Percentiles rank a stretch among this genome's conserved stretches.
phyloP scores from a whole-genome alignment of 2,329 filamentous ascomycete genomes.

The Stagonosporopsis vannaccii region DNA sequence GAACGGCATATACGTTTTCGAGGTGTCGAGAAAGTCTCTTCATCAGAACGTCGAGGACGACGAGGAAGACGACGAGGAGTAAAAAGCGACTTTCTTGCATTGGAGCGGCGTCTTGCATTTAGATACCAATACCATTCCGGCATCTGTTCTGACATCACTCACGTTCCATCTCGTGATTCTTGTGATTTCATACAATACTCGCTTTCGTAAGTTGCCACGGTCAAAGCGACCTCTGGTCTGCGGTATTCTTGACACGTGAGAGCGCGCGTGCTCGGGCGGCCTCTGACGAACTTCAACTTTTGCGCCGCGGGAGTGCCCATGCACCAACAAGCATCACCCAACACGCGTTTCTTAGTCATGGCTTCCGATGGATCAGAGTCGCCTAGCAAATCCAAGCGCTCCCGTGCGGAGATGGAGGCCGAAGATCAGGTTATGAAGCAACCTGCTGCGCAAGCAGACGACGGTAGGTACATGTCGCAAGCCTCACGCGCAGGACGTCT shows the following conservation, averaged over 20 bases:
- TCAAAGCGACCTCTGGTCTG: too few relatives aligned
- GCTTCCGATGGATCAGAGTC: conserved; percentile 30
- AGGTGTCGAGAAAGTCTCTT: conserved; percentile 64
- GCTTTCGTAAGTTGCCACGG: too few relatives aligned
- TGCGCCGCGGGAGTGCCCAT: conserved; percentile 9
- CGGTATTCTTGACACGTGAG: conserved; percentile 29
- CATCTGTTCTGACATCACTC: conserved; percentile 16
- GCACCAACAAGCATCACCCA: conserved; percentile 12
- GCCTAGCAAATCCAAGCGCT: conserved; percentile 35
- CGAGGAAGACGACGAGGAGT: conserved; percentile 8
- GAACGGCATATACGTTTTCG: conserved; percentile 89
- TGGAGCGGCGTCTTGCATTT: conserved; percentile 22
- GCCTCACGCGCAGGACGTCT: conserved; percentile 21
- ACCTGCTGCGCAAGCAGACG: conserved; percentile 20
- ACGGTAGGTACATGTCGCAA: conserved; percentile 18
- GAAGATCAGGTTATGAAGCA: conserved; percentile 20
- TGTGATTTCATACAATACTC: not conserved
- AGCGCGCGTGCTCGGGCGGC: conserved; percentile 18
- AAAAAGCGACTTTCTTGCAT: conserved; percentile 20
- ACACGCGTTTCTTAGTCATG: conserved; percentile 11
- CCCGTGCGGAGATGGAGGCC: conserved; percentile 36
- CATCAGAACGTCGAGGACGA: conserved; percentile 26
- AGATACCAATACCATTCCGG: conserved; percentile 32
- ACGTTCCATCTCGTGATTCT: not conserved
- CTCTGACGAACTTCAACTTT: conserved; percentile 20